These are phyloP conservation scores for Microstegium vimineum DNA, from an alignment of 176 grass and related monocot genomes.

Conservation along the genomic window DNA sequence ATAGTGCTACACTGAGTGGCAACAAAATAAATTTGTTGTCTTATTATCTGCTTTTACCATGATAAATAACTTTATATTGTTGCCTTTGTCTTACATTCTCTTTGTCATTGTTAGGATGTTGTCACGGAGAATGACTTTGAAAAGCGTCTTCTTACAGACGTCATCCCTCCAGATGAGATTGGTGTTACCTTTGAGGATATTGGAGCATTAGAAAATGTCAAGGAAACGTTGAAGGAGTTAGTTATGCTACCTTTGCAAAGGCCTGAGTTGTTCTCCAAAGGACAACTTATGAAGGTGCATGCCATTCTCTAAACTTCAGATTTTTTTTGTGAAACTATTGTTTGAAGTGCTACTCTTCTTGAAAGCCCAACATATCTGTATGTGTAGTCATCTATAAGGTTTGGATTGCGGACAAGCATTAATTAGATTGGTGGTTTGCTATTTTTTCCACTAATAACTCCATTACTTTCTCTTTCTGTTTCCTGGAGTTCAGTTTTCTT, in stretches of 20 bases:
- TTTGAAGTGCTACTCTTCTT: neutral
- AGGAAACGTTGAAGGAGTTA: conserved; percentile 96
- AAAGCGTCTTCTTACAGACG: conserved; percentile 87
- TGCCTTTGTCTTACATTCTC: neutral
- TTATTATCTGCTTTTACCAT: neutral
- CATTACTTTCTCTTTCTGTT: neutral
- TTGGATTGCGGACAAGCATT: neutral
- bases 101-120: conserved; percentile 67
- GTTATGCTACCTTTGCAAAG: conserved; percentile 99
- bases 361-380: neutral
- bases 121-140: conserved; percentile 91
- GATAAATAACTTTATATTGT: neutral
- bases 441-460: neutral
- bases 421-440: neutral
- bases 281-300: conserved; percentile 92
- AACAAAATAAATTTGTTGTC: neutral
- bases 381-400: neutral
- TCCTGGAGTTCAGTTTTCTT: neutral
- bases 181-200: conserved; percentile 94
- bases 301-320: neutral
- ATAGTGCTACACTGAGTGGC: neutral
- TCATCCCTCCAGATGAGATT: conserved; percentile 94
- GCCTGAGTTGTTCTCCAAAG: conserved; percentile 91
- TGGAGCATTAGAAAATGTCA: conserved; percentile 92
- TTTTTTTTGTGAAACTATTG: neutral